Evolutionary conservation across 257 asterid species (phyloP).

Genomic region (Nicotiana tomentosiformis): DNA sequence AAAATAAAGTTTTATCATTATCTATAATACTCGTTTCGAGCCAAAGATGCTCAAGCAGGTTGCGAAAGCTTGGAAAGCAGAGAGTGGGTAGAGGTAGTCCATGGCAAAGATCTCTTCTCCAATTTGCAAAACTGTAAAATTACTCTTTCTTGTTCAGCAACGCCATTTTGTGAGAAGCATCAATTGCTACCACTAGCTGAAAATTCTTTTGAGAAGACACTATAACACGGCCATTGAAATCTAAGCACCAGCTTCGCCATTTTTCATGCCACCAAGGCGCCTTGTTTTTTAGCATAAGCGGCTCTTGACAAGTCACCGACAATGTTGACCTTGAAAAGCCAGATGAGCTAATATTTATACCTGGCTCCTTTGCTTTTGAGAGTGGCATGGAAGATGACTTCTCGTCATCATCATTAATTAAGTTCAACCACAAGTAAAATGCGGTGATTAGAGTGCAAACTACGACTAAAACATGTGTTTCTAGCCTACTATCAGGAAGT

Average conservation of each 20-base stretch:
- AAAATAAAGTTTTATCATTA: too few species aligned
- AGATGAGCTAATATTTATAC: background rate
- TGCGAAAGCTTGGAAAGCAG: background rate
- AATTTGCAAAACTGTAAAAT: background rate
- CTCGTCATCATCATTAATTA: background rate
- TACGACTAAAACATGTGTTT: too few species aligned
- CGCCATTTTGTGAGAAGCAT: background rate
- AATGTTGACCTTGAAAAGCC: background rate
- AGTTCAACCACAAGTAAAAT: too few species aligned
- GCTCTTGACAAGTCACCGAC: background rate
- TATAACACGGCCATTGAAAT: background rate
- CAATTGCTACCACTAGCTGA: background rate
- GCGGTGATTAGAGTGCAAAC: too few species aligned
- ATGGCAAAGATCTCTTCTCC: background rate
- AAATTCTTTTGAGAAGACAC: background rate
- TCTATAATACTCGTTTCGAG: too few species aligned
- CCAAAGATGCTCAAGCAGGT: too few species aligned
- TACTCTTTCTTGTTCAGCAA: background rate
- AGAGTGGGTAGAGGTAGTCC: background rate
- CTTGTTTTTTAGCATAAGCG: constrained; percentile 6
- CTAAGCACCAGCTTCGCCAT: constrained; percentile 2
- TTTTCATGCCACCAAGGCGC: constrained; percentile 10
- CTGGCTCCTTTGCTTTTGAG: background rate
- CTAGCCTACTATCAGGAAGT: too few species aligned
- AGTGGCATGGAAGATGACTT: background rate